Conservation (phyloP, 495 filamentous ascomycete species). For the Hyaloscypha hepaticicola region DNA sequence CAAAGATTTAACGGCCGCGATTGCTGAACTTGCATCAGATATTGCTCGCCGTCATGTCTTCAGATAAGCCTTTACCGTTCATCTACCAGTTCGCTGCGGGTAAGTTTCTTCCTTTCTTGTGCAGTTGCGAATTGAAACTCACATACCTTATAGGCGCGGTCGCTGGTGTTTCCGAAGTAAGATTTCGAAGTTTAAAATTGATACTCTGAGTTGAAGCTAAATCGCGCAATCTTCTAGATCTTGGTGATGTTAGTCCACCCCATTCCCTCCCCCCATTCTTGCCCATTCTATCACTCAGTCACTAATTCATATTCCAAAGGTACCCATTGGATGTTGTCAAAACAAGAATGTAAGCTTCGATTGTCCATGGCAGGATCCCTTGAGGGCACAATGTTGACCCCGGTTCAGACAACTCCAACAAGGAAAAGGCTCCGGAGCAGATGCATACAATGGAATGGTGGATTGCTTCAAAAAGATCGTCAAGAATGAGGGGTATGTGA, state of each 20-base stretch:
- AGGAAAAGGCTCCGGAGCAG: slow-evolving; percentile 65
- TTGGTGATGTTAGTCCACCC: slow-evolving; percentile 66
- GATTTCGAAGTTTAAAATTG: slow-evolving; percentile 31
- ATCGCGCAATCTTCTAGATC: slow-evolving; percentile 57
- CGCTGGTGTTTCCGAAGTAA: slow-evolving; percentile 88
- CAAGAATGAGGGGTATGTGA: slow-evolving; percentile 78
- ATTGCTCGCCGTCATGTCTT: slow-evolving; percentile 25
- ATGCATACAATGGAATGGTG: slow-evolving; percentile 92
- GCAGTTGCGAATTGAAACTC: slow-evolving; percentile 23
- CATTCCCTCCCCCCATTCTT: slow-evolving; percentile 12
- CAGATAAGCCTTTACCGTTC: slow-evolving; percentile 71
- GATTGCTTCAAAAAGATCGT: slow-evolving; percentile 98
- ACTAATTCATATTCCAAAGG: slow-evolving; percentile 49
- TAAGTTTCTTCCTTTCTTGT: slow-evolving; percentile 33
- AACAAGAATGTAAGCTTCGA: slow-evolving; percentile 78
- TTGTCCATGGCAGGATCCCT: neutral
- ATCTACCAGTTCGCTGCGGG: slow-evolving; percentile 83
- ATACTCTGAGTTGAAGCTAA: slow-evolving; percentile 30
- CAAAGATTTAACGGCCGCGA: neutral
- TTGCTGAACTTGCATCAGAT: neutral
- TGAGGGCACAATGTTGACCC: slow-evolving; percentile 31
- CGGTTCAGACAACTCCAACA: slow-evolving; percentile 75
- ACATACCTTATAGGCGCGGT: slow-evolving; percentile 58
- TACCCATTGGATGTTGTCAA: slow-evolving; percentile 99
- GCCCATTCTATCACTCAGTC: neutral